phyloP scores from a whole-genome alignment of 78 protist species.

The Monosiga brevicollis region DNA sequence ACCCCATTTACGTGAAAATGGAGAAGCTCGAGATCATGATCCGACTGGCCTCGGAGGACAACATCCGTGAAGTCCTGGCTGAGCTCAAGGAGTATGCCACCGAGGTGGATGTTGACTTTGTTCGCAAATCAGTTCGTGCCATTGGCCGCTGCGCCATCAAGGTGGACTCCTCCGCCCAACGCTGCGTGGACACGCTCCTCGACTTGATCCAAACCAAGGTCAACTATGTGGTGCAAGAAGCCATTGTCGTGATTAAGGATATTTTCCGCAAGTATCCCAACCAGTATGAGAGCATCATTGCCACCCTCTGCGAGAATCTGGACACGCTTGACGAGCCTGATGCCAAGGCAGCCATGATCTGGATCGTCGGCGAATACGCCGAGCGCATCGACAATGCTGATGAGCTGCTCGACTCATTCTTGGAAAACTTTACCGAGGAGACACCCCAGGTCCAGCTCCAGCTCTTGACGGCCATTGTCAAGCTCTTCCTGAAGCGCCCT shows the following conservation, averaged over 20 bases:
- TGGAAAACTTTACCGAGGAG: constrained; percentile 23
- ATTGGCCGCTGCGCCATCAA: constrained; percentile 96
- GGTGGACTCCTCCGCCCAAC: constrained; percentile 73
- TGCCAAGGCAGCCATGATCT: constrained; percentile 96
- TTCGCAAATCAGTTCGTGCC: constrained; percentile 89
- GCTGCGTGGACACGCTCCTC: constrained; percentile 84
- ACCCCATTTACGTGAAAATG: constrained; percentile 97
- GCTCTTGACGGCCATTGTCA: constrained; percentile 94
- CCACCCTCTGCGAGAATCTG: constrained; percentile 90
- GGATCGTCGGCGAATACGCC: constrained; percentile 99
- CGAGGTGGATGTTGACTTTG: constrained; percentile 96
- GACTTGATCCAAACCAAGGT: constrained; percentile 91
- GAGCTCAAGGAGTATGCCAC: constrained; percentile 95
- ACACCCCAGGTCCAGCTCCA: constrained; percentile 84
- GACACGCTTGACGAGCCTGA: constrained; percentile 98
- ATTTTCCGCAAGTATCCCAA: constrained; percentile 95
- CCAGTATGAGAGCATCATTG: constrained; percentile 93
- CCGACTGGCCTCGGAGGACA: constrained; percentile 80
- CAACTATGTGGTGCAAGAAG: constrained; percentile 98
- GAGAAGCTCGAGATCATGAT: constrained; percentile 97
- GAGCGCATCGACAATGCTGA: constrained; percentile 96
- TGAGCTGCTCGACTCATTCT: constrained; percentile 35
- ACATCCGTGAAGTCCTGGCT: constrained; percentile 77
- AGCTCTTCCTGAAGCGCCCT: constrained; percentile 92
- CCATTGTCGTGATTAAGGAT: constrained; percentile 95